A percentile compares a stretch with the other conserved stretches of the same genome.
Conservation (phyloP, 2,329 filamentous ascomycete genomes). For the Teratosphaeria gauchensis region DNA sequence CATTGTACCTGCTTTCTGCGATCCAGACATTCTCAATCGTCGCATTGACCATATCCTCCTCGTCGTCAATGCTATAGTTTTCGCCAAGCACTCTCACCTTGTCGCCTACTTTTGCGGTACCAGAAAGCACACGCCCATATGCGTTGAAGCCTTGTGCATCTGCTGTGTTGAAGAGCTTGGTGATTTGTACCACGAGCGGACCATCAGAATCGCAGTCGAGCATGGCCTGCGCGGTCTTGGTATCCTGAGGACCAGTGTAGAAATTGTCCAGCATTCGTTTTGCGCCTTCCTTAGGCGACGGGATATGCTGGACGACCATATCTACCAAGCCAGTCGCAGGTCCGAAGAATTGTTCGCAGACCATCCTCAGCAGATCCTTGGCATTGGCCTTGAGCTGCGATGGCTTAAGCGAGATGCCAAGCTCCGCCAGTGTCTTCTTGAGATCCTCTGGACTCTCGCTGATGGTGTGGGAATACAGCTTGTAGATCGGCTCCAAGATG, state of each 20-base stretch:
- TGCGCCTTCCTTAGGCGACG: constrained; percentile 73
- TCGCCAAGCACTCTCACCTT: constrained; percentile 89
- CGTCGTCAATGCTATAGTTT: constrained; percentile 90
- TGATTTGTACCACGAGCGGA: constrained; percentile 81
- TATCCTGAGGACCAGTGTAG: constrained; percentile 84
- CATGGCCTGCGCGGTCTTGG: constrained; percentile 72
- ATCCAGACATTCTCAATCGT: constrained; percentile 83
- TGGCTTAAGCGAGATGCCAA: constrained; percentile 83
- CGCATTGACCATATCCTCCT: constrained; percentile 90
- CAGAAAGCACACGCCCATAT: constrained; percentile 86
- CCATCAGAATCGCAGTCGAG: constrained; percentile 76
- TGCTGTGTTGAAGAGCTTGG: constrained; percentile 81
- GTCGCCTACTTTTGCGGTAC: constrained; percentile 70
- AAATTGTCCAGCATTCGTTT: constrained; percentile 70
- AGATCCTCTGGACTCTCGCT: constrained; percentile 81
- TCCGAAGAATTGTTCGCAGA: constrained; percentile 94
- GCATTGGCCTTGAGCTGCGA: constrained; percentile 87
- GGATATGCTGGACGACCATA: constrained; percentile 84
- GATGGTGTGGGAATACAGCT: constrained; percentile 89
- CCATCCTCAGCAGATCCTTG: constrained; percentile 74
- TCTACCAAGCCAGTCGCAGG: constrained; percentile 84
- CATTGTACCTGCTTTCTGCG: constrained; percentile 84
- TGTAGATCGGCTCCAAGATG: constrained; percentile 93
- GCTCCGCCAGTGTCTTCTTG: constrained; percentile 62
- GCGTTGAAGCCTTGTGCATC: constrained; percentile 89